Percentiles rank a stretch among this genome's conserved stretches.
phyloP scores from a whole-genome alignment of 768 basidiomycete species.

The Phylloporus sp. region DNA sequence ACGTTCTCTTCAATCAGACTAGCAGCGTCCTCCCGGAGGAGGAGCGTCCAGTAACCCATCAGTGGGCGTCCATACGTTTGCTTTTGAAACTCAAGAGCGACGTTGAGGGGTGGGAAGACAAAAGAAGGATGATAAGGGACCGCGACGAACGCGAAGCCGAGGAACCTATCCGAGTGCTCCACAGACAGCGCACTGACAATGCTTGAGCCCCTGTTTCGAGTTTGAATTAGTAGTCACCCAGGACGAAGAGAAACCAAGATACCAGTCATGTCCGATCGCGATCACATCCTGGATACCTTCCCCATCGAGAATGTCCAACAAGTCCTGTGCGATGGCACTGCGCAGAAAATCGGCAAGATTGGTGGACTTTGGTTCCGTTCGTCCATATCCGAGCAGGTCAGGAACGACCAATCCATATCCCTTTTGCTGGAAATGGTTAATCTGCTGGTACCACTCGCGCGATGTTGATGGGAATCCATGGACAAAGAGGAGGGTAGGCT shows the following conservation, averaged over 20 bases:
- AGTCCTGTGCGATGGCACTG: slow-evolving; percentile 28
- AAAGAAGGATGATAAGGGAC: slow-evolving; percentile 33
- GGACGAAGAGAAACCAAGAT: not conserved
- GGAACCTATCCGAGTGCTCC: slow-evolving; percentile 38
- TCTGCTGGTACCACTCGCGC: slow-evolving; percentile 41
- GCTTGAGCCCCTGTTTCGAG: slow-evolving; percentile 32
- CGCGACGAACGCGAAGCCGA: slow-evolving; percentile 36
- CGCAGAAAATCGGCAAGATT: slow-evolving; percentile 27
- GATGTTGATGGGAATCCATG: slow-evolving; percentile 45
- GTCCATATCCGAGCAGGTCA: slow-evolving; percentile 46
- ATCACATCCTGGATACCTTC: slow-evolving; percentile 32
- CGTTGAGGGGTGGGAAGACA: slow-evolving; percentile 25
- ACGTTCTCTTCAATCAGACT: slow-evolving; percentile 34
- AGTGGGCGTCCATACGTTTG: slow-evolving; percentile 34
- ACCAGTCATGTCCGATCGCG: slow-evolving; percentile 43
- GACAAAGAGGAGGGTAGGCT: slow-evolving; percentile 40
- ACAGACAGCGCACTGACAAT: slow-evolving; percentile 36
- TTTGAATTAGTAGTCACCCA: slow-evolving; percentile 3
- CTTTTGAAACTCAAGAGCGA: slow-evolving; percentile 23
- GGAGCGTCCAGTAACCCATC: slow-evolving; percentile 42
- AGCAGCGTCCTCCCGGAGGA: slow-evolving; percentile 31
- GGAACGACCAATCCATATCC: slow-evolving; percentile 46
- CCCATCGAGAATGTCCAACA: slow-evolving; percentile 37
- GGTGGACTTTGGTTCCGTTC: slow-evolving; percentile 39
- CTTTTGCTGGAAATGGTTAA: slow-evolving; percentile 34